Base-by-base conservation (phyloP, 176 grass and related monocot species). In the Zoysia japonica region DNA sequence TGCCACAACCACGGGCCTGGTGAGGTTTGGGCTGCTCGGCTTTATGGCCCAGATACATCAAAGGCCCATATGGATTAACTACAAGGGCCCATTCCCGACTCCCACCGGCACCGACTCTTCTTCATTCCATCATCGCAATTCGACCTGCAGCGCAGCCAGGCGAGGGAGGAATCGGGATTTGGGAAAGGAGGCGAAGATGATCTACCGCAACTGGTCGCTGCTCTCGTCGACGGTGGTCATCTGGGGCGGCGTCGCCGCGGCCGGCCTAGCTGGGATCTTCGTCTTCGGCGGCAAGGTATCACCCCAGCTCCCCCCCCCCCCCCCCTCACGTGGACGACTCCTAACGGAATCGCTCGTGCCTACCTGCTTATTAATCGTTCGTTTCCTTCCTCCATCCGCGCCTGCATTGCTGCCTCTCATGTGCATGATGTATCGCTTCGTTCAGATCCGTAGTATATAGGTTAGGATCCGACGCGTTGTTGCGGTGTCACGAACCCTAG, bases 121-220 rank as follows among this genome's bases (percentile, higher is more conserved):
- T 28, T 28, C 28, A 28, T 28, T 28, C 28, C 28, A 28, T 28
- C 28, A 28, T 28, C 15, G 53, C 53, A 55, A 55, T 49, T 9
- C 51, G 28, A 28, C 28, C 28, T 28, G 51, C 51, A 13, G 17
- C 5, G 54, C 54, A 19, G 15, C 5, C 57, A 61, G 10, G 57
- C 57, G 59, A 61, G 59, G 28, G 28, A 61, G 9, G 20, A 10
- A 20, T 36, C 9, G 8, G 20, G 20, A 4, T 28, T 28, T 11
- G 5, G 20, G 3, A 59, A 13, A 59, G 4, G 57, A 9, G 11
- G 59, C 59, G 19, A 61, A 61, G 59, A 61, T 61, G 59, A 61
- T 61, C 59, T 61, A 61, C 59, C 59, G 59, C 59, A 61, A 61
- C 59, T 61, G 59, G 59, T 61, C 59, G 59, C 59, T 61, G 59